A percentile compares a stretch with the other conserved stretches of the same genome.
Conservation (phyloP, 2,329 filamentous ascomycete genomes). For the Thermochaetoides dissita region DNA sequence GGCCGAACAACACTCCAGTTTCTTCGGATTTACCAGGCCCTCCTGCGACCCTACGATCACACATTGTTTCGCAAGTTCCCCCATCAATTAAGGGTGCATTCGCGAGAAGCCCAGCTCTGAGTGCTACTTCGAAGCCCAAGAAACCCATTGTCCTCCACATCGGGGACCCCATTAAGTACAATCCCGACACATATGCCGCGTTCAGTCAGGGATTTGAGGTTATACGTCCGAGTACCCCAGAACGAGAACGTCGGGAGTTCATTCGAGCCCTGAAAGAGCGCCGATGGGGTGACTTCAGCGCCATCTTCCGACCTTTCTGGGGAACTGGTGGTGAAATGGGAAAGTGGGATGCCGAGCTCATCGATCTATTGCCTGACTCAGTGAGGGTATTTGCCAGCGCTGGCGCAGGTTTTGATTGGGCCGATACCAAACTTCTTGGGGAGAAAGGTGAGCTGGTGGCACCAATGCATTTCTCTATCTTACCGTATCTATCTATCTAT, state of each 20-base stretch:
- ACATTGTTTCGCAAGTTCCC: neutral
- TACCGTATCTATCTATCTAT: slow-evolving; percentile 1
- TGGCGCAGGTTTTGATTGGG: slow-evolving; percentile 55
- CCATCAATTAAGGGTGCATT: no score
- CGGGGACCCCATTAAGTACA: slow-evolving; percentile 48
- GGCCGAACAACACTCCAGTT: slow-evolving; percentile 20
- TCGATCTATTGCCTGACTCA: slow-evolving; percentile 37
- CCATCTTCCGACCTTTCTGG: slow-evolving; percentile 42
- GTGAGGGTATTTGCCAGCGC: slow-evolving; percentile 51
- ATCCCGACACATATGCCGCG: slow-evolving; percentile 30
- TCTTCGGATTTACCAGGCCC: slow-evolving; percentile 17
- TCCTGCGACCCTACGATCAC: neutral
- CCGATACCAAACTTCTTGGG: slow-evolving; percentile 46
- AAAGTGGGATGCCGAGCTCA: slow-evolving; percentile 46
- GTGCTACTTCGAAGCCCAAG: slow-evolving; percentile 4
- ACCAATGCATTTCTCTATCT: no score
- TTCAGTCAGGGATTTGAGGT: slow-evolving; percentile 33
- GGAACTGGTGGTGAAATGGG: slow-evolving; percentile 53
- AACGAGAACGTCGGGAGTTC: slow-evolving; percentile 37
- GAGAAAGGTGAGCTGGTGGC: slow-evolving; percentile 33
- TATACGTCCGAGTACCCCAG: slow-evolving; percentile 33
- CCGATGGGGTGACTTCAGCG: slow-evolving; percentile 41
- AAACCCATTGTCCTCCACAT: slow-evolving; percentile 54
- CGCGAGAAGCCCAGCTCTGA: neutral
- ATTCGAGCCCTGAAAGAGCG: slow-evolving; percentile 33